Conservation (phyloP, 2,329 filamentous ascomycete species). For the Neobulgaria alba region DNA sequence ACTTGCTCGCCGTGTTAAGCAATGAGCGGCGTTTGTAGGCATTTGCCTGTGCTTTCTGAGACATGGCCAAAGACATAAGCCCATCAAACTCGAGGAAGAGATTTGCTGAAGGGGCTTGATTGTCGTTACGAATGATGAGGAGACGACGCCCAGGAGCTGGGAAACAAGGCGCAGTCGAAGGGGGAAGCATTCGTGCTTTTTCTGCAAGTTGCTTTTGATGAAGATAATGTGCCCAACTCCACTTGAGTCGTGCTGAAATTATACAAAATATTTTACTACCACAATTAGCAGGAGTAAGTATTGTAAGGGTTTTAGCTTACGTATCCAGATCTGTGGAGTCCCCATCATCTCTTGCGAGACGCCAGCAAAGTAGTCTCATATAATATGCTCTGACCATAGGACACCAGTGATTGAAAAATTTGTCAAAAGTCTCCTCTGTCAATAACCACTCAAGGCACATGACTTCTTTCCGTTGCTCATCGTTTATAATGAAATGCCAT, state of each 20-base stretch:
- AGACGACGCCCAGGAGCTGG: slow-evolving; percentile 61
- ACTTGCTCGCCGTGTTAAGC: slow-evolving; percentile 8
- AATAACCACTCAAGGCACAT: slow-evolving; percentile 57
- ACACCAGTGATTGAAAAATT: slow-evolving; percentile 67
- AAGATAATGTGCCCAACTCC: slow-evolving; percentile 56
- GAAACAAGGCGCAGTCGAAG: slow-evolving; percentile 57
- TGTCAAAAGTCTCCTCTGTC: slow-evolving; percentile 52
- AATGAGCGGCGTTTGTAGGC: slow-evolving; percentile 24
- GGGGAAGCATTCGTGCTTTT: slow-evolving; percentile 36
- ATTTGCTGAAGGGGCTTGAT: slow-evolving; percentile 22
- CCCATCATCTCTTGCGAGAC: slow-evolving; percentile 53
- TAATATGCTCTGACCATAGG: slow-evolving; percentile 72
- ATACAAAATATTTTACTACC: slow-evolving; percentile 48
- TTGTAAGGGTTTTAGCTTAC: slow-evolving; percentile 34
- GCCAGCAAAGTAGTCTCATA: slow-evolving; percentile 65
- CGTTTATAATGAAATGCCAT: slow-evolving; percentile 51
- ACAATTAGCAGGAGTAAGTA: slow-evolving; percentile 17
- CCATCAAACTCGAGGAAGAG: slow-evolving; percentile 57
- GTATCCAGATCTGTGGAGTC: slow-evolving; percentile 43
- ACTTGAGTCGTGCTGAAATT: slow-evolving; percentile 47
- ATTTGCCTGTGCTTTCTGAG: slow-evolving; percentile 10
- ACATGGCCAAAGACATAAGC: slow-evolving; percentile 28
- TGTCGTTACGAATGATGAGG: slow-evolving; percentile 63
- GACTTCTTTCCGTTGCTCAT: slow-evolving; percentile 47
- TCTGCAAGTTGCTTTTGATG: slow-evolving; percentile 49